phyloP scores from a whole-genome alignment of 108 stramenopile genomes.

The Nannochloropsis granulata region DNA sequence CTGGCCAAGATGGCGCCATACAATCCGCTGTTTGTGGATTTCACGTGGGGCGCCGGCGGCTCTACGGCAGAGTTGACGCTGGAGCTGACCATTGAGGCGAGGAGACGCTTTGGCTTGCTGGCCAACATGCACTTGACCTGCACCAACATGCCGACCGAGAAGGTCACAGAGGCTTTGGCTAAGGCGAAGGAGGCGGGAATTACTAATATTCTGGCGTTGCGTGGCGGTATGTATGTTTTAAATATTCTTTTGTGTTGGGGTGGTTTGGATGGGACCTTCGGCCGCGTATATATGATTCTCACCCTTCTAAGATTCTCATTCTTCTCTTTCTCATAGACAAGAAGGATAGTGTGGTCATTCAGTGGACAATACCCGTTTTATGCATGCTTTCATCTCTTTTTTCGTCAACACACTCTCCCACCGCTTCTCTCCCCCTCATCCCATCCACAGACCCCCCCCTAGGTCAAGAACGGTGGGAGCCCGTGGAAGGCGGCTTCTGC shows the following conservation, averaged over 20 bases:
- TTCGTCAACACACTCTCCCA: background rate
- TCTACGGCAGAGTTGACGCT: conserved; percentile 89
- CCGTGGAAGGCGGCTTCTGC: conserved; percentile 79
- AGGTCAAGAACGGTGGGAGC: conserved; percentile 91
- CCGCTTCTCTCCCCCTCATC: background rate
- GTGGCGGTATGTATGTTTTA: conserved; percentile 48
- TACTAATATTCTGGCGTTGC: conserved; percentile 92
- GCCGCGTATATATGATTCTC: too few relatives aligned
- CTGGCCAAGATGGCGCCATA: conserved; percentile 27
- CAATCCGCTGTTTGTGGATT: conserved; percentile 78
- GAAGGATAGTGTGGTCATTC: background rate
- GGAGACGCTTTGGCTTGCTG: conserved; percentile 59
- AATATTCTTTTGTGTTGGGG: background rate
- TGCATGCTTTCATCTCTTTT: background rate
- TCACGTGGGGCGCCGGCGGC: conserved; percentile 99
- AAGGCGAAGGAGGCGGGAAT: conserved; percentile 65
- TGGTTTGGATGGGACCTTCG: too few relatives aligned
- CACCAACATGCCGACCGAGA: conserved; percentile 92
- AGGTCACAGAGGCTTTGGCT: conserved; percentile 65
- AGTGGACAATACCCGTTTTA: background rate
- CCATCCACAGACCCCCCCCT: conserved; percentile 61
- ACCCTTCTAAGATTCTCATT: background rate
- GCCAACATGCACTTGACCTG: conserved; percentile 98
- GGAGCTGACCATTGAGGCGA: conserved; percentile 62
- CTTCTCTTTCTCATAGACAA: background rate